Evolutionary conservation across 805 yeast genomes (phyloP), one percentile per base, ranked within the genome.

Genomic region (Pichia phayaonensis): DNA sequence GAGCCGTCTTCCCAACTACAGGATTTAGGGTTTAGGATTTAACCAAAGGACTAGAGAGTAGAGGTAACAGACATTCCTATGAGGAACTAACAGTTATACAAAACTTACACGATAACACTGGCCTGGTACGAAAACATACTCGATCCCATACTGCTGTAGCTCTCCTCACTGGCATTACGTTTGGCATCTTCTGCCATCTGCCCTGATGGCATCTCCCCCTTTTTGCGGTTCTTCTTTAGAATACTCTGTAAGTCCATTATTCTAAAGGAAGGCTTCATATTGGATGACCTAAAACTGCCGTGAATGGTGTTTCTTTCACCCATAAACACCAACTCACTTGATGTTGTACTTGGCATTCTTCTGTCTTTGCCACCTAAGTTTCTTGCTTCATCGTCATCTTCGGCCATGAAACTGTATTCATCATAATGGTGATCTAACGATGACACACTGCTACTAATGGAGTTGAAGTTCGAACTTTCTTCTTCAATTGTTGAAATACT

Each of bases 401-500:
- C 34, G 3, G 34, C 13, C 34, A 29, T 34, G 12, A 34, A 34
- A 34, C 38, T 34, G 7, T 34, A 34, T 4, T 16, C 11, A 16
- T 34, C 38, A 34, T 34, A 16, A 34, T 16, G 20, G 12, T 34
- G 5, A 7, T 31, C 36, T 15, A 31, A 7, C 2, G 38, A 34
- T 16, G 38, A 34, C 3, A 34, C 38, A n/a, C 29, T 45, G 12
- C 48, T 40, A 26, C 22, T 42, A 41, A 29, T 34, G 4, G 46
- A 13, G 24, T 41, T 16, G 8, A 46, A 16, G 31, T 43, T 46
- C 13, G 31, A 36, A 13, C 26, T 21, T 22, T 42, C 51, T 22
- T 46, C 49, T 13, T 42, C 53, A 16, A 42, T 47, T 23, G 53
- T 43, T 15, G 45, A 47, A 15, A 43, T 29, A 34, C 51, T 49